A percentile compares a stretch with the other conserved stretches of the same genome.
Evolutionary conservation across 441 rosid species (phyloP).

Genomic region (Codiaeum variegatum): DNA sequence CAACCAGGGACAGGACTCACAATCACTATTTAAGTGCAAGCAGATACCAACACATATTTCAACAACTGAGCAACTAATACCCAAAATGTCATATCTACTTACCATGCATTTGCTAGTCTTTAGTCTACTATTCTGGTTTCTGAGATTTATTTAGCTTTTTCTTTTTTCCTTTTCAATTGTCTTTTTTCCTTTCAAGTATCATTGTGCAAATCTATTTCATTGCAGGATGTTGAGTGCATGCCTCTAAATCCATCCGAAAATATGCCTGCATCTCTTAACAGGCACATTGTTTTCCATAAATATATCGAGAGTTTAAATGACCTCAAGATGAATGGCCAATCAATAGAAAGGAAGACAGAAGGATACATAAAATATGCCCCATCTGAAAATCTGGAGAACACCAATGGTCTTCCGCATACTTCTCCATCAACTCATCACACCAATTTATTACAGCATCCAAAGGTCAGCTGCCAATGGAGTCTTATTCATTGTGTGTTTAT

Average conservation of each 20-base stretch:
- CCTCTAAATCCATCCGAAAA: constrained; percentile 80
- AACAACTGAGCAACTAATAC: not conserved
- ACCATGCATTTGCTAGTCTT: not conserved
- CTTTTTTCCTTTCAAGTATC: constrained; percentile 7
- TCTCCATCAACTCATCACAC: constrained; percentile 37
- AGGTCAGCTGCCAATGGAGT: constrained; percentile 44
- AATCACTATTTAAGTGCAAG: not conserved
- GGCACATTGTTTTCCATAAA: constrained; percentile 32
- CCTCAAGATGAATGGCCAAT: constrained; percentile 43
- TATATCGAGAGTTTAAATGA: constrained; percentile 49
- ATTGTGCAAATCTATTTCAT: not conserved
- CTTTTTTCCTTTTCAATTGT: not conserved
- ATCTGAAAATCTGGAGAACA: constrained; percentile 38
- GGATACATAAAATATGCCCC: constrained; percentile 45
- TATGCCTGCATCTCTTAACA: constrained; percentile 77
- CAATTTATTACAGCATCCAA: constrained; percentile 45
- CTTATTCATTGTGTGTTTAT: constrained; percentile 10
- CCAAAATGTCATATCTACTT: not conserved
- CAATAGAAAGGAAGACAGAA: constrained; percentile 50
- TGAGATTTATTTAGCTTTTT: not conserved
- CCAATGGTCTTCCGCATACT: constrained; percentile 39
- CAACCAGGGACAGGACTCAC: not conserved
- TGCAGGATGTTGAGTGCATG: constrained; percentile 99
- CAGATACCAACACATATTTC: not conserved
- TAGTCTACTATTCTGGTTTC: not conserved